Base-by-base conservation (phyloP, 768 basidiomycete genomes). In the Rhizopogon vesiculosus region DNA sequence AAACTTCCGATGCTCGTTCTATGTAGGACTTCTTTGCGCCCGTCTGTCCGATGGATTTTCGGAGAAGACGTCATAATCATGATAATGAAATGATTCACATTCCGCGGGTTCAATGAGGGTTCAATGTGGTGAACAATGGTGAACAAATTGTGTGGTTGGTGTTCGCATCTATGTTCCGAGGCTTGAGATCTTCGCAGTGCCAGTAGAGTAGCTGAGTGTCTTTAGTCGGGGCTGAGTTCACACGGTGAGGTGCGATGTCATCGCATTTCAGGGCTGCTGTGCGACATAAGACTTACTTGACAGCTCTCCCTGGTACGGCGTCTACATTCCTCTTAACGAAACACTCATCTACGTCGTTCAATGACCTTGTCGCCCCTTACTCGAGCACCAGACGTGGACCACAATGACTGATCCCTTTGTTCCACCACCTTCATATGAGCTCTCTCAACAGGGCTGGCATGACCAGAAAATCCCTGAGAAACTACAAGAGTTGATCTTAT, bases 401-500 rank as follows among this genome's bases (percentile, higher is more conserved):
- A 45, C 44, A 18, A 70, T 72, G 69, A 61, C 44, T 56, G 53
- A 70, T 13, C 55, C 28, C 19, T 67, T 62, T 45, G 49, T 64
- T 3, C 74, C 70, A 1, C 70, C 69, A 3, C 78, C 77, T 1
- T 67, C 77, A 1, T 79, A 79, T 64, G 69, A 77, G 49, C 57
- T 64, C 53, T 71, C 73, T 9, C 62, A 73, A 19, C 64, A 70
- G 42, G 71, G 70, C 42, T 25, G 25, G 25, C 81, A 78, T 45
- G 82, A 87, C 64, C 77, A 72, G 46, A 87, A 85, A 68, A 69
- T 78, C 42, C 64, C 74, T 2, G 68, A 69, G 46, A 25, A 49
- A 10, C 19, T 51, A 2, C 64, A 62, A 38, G 45, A 35, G 5
- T 56, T 56, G 35, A 56, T 58, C 35, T 28, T 53, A 12, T 50